Conservation (phyloP, 139 green algal genomes). For the Chlamydomonas asymmetrica region DNA sequence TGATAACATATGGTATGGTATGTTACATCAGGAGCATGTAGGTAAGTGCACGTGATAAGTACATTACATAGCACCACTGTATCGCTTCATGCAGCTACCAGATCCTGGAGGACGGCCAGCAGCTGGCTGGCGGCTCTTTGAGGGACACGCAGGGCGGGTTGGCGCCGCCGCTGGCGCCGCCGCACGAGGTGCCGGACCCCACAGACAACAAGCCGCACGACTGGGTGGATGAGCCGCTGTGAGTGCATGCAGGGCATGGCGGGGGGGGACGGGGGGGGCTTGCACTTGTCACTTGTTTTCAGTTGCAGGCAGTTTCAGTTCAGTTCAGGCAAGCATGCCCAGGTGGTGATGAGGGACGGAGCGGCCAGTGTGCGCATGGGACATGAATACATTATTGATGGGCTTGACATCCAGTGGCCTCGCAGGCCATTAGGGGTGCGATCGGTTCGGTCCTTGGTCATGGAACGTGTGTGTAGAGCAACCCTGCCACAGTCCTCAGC, state of each 20-base stretch:
- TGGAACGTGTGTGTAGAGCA: no score
- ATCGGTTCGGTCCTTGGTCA: no score
- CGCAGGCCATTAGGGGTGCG: no score
- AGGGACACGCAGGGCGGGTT: slow-evolving; percentile 65
- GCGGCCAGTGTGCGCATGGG: no score
- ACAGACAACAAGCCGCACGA: slow-evolving; percentile 82
- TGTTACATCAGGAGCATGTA: no score
- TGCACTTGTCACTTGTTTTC: no score
- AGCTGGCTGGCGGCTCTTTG: slow-evolving; percentile 50
- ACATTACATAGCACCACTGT: not conserved
- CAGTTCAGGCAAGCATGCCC: no score
- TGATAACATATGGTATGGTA: not conserved
- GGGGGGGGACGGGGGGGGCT: not conserved
- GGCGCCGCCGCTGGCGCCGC: slow-evolving; percentile 74
- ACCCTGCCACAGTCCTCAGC: no score
- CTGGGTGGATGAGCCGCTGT: slow-evolving; percentile 78
- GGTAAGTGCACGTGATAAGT: not conserved
- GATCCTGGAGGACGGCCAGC: slow-evolving; percentile 84
- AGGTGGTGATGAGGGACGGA: no score
- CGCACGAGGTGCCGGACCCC: slow-evolving; percentile 79
- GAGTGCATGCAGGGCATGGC: slow-evolving; percentile 7
- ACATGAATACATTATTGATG: no score
- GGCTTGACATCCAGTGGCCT: no score
- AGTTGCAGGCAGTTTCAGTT: no score
- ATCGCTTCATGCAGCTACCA: slow-evolving; percentile 48